Evolutionary conservation across 148 eudicot genomes (phyloP), one percentile per base, ranked within the genome.

Genomic region (Camellia japonica): DNA sequence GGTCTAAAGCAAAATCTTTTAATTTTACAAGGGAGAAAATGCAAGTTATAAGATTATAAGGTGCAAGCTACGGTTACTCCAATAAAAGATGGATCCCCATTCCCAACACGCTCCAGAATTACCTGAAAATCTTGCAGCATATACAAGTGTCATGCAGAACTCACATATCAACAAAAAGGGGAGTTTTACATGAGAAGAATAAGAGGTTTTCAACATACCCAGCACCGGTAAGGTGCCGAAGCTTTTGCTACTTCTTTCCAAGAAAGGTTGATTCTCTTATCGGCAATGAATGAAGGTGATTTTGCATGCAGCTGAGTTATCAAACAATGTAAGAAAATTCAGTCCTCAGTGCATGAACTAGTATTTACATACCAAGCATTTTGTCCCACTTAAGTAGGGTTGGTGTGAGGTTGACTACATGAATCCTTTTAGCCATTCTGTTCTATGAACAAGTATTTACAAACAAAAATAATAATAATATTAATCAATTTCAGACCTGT

Each of bases 261-360:
- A 20, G 98, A 92, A 76, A 92, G 82, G 81, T 90, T 92, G 77
- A 94, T 88, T 80, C 82, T 90, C 88, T 92, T 94, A 82, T 94
- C 98, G 73, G 93, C 92, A 49, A 91, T 87, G 82, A 94, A 94
- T 54, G 90, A 86, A 66, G 98, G 98, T 63, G 98, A 86, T 75
- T 87, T 91, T 77, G 89, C 79, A 85, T 91, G 94, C 70, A 93
- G 97, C 98, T 94, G 87, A 67, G 65, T 58, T 41, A 75, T 77
- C 8, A 89, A 56, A 85, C 74, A 13, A 52, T 58, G 0, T 20
- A 23, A 19, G 6, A 49, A 59, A 73, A 30, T 75, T 79, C 62
- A 80, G 78, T 61, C 66, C n/a, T 63, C 16, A 68, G 55, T 42
- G 77, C 43, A 77, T 19, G 71, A 41, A 49, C 60, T 30, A 16